Evolutionary conservation across 2,329 filamentous ascomycete genomes (phyloP), one percentile per base, ranked within the genome.

Genomic region (Penicillium sp.): DNA sequence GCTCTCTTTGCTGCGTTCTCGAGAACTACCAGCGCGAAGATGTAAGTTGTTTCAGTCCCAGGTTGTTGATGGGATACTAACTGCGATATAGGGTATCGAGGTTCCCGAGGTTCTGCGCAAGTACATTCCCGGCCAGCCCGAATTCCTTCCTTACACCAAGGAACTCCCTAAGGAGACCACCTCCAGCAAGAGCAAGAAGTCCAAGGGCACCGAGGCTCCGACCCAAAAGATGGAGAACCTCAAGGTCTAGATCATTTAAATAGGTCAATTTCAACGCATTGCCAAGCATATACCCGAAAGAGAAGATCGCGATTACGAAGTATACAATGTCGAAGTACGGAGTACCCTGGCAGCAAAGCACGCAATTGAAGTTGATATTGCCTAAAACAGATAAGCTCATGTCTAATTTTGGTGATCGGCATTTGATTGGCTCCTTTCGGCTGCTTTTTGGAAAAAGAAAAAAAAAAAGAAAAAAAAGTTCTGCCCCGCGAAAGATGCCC

Each of bases 11-110:
- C 82, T 97, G 93, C 72, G 81, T 99, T 41, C 83, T 99, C 38
- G 94, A 99, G 78, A 99, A 97, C 77, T 97, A 93, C 76, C 94
- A 99, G 79, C 94, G 88, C 0, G 87, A 92, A 68, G 89, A 93
- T 63, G 88, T 87, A 75, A 74, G 83, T 73, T 5, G 43, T 45
- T 42, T n/a, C 16, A 9, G 13, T 18, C 38, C 41, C 34, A 24
- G 27, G 27, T 18, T 11, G 42, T 16, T 38, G 36, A 39, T 45
- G 21, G 21, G 27, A 36, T 55, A 52, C 62, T 72, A 53, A 72
- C 48, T 39, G 34, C 13, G 10, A 32, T 54, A 21, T 58, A 90
- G 81, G 90, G 91, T 59, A 81, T 95, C 64, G 83, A 83, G 53
- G 88, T 96, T 32, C 92, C 92, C 0, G 88, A 92, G 74, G 87